Evolutionary conservation across 352 stramenopile genomes (phyloP).

Genomic region (Globisporangium takayamanum): DNA sequence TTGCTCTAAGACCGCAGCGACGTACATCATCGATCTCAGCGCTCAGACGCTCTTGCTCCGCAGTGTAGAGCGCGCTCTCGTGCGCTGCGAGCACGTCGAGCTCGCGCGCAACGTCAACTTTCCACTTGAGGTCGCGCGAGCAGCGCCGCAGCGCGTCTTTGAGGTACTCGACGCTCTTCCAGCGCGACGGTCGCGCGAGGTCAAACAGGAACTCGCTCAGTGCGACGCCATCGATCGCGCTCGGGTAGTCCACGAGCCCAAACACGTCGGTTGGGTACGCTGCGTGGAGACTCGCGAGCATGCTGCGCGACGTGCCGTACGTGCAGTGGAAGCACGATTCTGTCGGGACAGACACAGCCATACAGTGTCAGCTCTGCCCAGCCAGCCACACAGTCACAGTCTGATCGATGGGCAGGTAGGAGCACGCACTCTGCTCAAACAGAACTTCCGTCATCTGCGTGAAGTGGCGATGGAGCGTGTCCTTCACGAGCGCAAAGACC

Average conservation of each 20-base stretch:
- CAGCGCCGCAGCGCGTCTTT: constrained; percentile 69
- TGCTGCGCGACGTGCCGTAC: constrained; percentile 42
- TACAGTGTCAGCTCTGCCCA: background rate
- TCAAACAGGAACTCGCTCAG: constrained; percentile 61
- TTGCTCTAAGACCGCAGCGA: background rate
- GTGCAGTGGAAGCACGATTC: constrained; percentile 65
- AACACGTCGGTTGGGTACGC: constrained; percentile 55
- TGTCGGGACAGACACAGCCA: constrained; percentile 2
- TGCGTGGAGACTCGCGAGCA: constrained; percentile 41
- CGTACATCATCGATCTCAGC: constrained; percentile 71
- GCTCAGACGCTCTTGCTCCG: constrained; percentile 42
- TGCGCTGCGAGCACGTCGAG: constrained; percentile 64
- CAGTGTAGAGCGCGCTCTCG: constrained; percentile 41
- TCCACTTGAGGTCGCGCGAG: constrained; percentile 78
- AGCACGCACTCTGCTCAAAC: constrained; percentile 52
- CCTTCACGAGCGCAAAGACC: constrained; percentile 40
- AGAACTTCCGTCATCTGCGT: constrained; percentile 53
- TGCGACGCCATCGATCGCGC: constrained; percentile 43
- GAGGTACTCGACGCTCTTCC: constrained; percentile 78
- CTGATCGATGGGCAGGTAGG: background rate
- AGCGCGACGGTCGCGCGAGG: constrained; percentile 53
- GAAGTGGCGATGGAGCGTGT: constrained; percentile 48
- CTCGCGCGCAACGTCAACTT: constrained; percentile 57
- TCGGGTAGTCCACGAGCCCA: constrained; percentile 71
- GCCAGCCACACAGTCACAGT: background rate